Evolutionary conservation across 176 grass and related monocot species (phyloP).

Genomic region (Avena sativa): DNA sequence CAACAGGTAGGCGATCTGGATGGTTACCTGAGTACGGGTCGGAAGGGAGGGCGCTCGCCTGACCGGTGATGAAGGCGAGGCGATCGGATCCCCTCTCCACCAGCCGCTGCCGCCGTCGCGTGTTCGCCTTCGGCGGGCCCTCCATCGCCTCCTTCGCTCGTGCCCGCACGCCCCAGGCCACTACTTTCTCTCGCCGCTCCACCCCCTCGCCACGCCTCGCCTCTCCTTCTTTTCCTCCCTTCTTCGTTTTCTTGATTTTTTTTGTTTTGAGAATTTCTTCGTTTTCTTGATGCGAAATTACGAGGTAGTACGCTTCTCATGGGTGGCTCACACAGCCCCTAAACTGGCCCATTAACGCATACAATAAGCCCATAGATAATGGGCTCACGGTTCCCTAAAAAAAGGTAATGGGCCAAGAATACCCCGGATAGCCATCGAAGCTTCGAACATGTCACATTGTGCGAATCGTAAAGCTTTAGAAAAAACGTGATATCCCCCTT

Average conservation of each 20-base stretch:
- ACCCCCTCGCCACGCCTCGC: background rate
- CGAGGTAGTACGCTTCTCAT: background rate
- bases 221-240: conserved; percentile 23
- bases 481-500: too few species aligned
- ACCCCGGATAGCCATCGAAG: background rate
- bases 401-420: background rate
- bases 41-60: conserved; percentile 42
- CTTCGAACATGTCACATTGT: background rate
- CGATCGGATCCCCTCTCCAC: conserved; percentile 85
- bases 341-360: background rate
- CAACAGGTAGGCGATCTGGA: too few species aligned
- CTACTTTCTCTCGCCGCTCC: conserved; percentile 10
- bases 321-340: background rate
- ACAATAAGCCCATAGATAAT: background rate
- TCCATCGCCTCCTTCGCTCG: conserved; percentile 46
- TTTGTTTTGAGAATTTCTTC: background rate
- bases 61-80: conserved; percentile 77
- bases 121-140: conserved; percentile 52
- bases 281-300: background rate
- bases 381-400: background rate
- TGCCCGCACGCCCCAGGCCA: conserved; percentile 41
- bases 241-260: too few species aligned
- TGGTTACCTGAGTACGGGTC: conserved; percentile 42
- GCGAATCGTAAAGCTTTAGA: too few species aligned
- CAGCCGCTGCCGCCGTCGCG: conserved; percentile 47